A percentile compares a stretch with the other conserved stretches of the same genome.
Evolutionary conservation across 352 stramenopile species (phyloP).

Genomic region (Phytopythium sindhum): DNA sequence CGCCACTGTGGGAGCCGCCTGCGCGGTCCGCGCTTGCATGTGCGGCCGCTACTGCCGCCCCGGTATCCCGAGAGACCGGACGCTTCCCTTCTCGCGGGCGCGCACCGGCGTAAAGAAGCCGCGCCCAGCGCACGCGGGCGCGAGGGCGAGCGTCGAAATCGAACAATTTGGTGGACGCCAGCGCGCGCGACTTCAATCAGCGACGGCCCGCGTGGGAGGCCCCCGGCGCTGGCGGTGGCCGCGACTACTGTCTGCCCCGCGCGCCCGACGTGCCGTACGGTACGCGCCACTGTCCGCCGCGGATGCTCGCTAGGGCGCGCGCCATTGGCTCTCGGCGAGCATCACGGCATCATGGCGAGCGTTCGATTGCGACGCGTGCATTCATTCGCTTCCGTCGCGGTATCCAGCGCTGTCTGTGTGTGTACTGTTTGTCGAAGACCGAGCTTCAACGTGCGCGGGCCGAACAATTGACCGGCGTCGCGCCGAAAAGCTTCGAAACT

Average conservation of each 20-base stretch:
- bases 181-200: background rate
- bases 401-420: too few relatives aligned
- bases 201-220: too few relatives aligned
- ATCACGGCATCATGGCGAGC: too few relatives aligned
- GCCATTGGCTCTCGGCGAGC: background rate
- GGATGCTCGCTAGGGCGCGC: background rate
- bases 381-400: too few relatives aligned
- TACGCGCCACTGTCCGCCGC: background rate
- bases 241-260: background rate
- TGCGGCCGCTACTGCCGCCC: too few relatives aligned
- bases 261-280: background rate
- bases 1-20: background rate
- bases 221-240: too few relatives aligned
- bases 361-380: too few relatives aligned
- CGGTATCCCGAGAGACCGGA: background rate
- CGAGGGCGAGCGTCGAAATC: background rate
- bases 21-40: background rate
- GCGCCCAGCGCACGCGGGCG: background rate
- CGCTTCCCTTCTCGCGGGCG: background rate
- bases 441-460: too few relatives aligned
- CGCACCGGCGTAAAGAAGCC: background rate
- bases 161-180: constrained; percentile 4
- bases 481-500: too few relatives aligned
- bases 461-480: too few relatives aligned
- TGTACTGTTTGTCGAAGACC: too few relatives aligned